These are phyloP conservation scores for Periconia sp. DNA, from an alignment of 2,329 filamentous ascomycete genomes.

Conservation along the genomic window DNA sequence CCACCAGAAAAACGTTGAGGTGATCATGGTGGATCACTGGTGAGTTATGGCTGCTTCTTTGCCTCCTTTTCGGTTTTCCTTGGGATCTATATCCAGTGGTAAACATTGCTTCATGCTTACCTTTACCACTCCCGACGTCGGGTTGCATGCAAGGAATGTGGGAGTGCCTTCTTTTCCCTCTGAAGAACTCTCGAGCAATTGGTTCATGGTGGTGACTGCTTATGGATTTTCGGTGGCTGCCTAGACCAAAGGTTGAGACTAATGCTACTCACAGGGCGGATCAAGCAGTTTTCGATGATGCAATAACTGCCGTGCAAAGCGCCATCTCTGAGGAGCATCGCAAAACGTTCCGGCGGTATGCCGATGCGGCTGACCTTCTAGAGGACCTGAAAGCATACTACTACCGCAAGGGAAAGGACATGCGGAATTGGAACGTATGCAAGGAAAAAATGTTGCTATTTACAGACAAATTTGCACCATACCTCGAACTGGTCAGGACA, in stretches of 20 bases:
- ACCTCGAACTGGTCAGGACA: constrained; percentile 28
- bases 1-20: constrained; percentile 18
- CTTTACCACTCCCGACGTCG: too few species aligned
- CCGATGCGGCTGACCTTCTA: constrained; percentile 16
- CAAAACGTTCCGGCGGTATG: constrained; percentile 14
- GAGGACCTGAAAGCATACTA: constrained; percentile 18
- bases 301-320: constrained; percentile 19
- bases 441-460: constrained; percentile 24
- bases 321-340: constrained; percentile 21
- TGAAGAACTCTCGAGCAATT: neutral
- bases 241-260: neutral
- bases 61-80: too few species aligned
- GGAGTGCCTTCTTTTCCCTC: too few species aligned
- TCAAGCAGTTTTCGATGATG: constrained; percentile 21
- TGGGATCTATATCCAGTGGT: too few species aligned
- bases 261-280: constrained; percentile 10
- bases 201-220: too few species aligned
- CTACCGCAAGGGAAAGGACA: constrained; percentile 8
- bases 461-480: constrained; percentile 22
- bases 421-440: constrained; percentile 14
- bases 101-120: too few species aligned
- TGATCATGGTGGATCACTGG: constrained; percentile 26
- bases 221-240: too few species aligned
- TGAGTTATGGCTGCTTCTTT: constrained; percentile 12
- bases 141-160: too few species aligned